A percentile compares a stretch with the other conserved stretches of the same genome.
These are phyloP conservation scores for Eruca vesicaria DNA, from an alignment of 441 rosid species.

Conservation along the genomic window DNA sequence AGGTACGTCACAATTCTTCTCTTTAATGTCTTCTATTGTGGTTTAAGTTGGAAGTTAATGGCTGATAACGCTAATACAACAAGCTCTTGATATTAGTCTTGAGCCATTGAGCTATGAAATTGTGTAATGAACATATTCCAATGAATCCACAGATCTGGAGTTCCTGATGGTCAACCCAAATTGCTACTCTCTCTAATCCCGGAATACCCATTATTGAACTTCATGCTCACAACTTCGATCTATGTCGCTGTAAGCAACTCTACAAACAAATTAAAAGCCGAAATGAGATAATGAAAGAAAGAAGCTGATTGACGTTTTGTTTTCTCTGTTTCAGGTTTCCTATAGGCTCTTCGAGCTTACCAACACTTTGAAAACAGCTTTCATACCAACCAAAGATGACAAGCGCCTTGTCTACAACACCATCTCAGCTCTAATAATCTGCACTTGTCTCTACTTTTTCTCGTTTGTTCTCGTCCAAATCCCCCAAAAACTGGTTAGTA, in stretches of 20 bases:
- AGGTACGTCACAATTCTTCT: slow-evolving; percentile 46
- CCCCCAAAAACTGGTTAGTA: slow-evolving; percentile 78
- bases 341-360: slow-evolving; percentile 67
- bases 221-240: slow-evolving; percentile 70
- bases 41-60: slow-evolving; percentile 17
- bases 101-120: background rate
- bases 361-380: slow-evolving; percentile 56
- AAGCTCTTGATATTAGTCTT: background rate
- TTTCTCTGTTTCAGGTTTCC: slow-evolving; percentile 48
- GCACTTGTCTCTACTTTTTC: slow-evolving; percentile 51
- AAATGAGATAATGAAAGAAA: background rate
- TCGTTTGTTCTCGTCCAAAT: slow-evolving; percentile 63
- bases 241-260: slow-evolving; percentile 58
- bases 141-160: slow-evolving; percentile 48
- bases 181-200: slow-evolving; percentile 72
- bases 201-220: slow-evolving; percentile 69
- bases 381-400: slow-evolving; percentile 64
- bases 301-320: slow-evolving; percentile 20
- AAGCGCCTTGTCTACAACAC: slow-evolving; percentile 56
- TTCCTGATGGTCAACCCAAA: slow-evolving; percentile 78
- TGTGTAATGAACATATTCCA: background rate
- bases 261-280: background rate
- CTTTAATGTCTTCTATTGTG: slow-evolving; percentile 4
- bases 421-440: slow-evolving; percentile 45
- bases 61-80: slow-evolving; percentile 37